Base-by-base conservation (phyloP, 1,139 yeast species). In the Candida neerlandica region DNA sequence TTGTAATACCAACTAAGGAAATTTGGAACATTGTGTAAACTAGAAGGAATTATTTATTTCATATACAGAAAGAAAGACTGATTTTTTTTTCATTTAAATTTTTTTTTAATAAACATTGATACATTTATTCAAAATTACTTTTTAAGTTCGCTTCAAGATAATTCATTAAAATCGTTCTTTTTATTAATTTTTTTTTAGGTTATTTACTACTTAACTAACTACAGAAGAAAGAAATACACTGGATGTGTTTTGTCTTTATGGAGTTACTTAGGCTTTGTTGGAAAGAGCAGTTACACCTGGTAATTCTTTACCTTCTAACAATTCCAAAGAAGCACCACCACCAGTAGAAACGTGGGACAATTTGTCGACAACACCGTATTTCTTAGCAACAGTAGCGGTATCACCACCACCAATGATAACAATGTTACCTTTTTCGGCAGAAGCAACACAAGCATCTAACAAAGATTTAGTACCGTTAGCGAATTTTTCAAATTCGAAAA, bases 321-420 rank as follows among this genome's bases (percentile, higher is more conserved):
- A 86, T 78, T 92, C 98, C 71, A 92, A 84, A 55, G 97, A 91
- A 59, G 98, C 98, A 83, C 98, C 98, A 77, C 98, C 98, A 77
- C 98, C 98, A 57, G 98, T 92, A 59, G 97, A 91, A 59, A 92
- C 97, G 76, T 92, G 98, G 50, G 97, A 89, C 67, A 92, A 84
- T 81, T 91, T 89, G 70, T 89, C 96, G 64, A 89, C 94, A 58
- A 85, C 96, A 69, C 96, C 97, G 74, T 78, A 92, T 81, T 92
- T 92, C 89, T 91, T 91, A 65, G 97, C 97, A 60, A 91, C 98
- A 61, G 98, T 92, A 60, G 98, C 98, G 65, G 98, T 92, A 77
- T 92, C 98, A 82, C 98, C 98, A 84, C 98, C 98, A 73, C 98
- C 98, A 64, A 92, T 87, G 74, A 94, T 94, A 58, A 91, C 97